phyloP scores from a whole-genome alignment of 257 asterid genomes.

The Solanum raphanifolium region DNA sequence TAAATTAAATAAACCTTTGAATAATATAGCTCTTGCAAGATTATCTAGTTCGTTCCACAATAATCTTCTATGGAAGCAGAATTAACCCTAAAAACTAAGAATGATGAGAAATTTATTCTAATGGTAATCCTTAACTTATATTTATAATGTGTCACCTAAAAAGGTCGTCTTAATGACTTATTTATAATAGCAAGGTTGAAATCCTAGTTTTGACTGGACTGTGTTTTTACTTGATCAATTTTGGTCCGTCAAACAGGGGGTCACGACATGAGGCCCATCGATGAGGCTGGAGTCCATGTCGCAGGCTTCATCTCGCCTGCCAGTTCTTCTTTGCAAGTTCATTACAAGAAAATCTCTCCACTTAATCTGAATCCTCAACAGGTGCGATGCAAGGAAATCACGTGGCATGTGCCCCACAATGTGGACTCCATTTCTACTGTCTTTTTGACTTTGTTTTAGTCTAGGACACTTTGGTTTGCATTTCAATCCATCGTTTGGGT shows the following conservation, averaged over 20 bases:
- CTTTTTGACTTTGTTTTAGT: not conserved
- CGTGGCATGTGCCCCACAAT: not conserved
- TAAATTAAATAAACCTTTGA: not conserved
- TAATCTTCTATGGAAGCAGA: not conserved
- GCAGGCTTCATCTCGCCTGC: not conserved
- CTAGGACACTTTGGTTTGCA: not conserved
- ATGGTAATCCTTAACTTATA: not conserved
- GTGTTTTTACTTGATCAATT: not conserved
- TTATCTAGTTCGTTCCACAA: not conserved
- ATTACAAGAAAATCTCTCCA: not conserved
- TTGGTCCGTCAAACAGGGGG: not conserved
- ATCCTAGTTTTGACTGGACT: not conserved
- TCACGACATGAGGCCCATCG: no score
- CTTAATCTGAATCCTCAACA: not conserved
- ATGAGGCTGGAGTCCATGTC: not conserved
- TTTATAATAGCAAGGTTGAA: not conserved
- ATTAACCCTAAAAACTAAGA: not conserved
- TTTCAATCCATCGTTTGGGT: not conserved
- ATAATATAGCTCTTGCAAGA: not conserved
- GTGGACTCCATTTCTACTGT: not conserved
- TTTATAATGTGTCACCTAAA: not conserved
- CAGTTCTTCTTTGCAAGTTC: not conserved
- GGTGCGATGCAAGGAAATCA: not conserved
- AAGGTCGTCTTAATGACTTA: not conserved
- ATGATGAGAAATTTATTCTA: not conserved